Base-by-base conservation (phyloP, 192 early-diverging fungal species). In the Podila clonocystis region DNA sequence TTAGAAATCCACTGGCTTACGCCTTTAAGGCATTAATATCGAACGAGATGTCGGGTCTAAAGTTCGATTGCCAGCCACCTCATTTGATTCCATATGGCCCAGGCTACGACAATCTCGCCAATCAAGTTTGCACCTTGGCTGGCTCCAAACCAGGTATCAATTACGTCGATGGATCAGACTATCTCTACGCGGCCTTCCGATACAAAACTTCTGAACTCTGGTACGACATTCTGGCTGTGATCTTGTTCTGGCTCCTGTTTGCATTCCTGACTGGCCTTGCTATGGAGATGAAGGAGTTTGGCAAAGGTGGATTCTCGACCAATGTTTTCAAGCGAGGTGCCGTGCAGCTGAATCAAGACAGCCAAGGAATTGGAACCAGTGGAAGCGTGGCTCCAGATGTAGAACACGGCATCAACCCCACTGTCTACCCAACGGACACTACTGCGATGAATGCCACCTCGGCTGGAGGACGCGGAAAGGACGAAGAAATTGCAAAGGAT, bases 281-380 rank as follows among this genome's bases (percentile, higher is more conserved):
- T 12, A 90, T 91, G 87, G 91, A 94, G 73, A 80, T 82, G 52
- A 72, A 90, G 60, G 89, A 91, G 65, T 85, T 86, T 60, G 85
- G 84, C 2, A 85, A 88, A 28, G 76, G 68, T 30, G 86, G 85
- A 22, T 82, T 82, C 31, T 70, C 82, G 17, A 90, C 82, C 48
- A 87, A 86, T 55, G 83, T 85, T 20, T 90, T 84, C 58, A 83
- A 84, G 45, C 60, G 50, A 20, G 70, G 70, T 26, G 9, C 20
- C 28, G 63, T 79, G 24, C 71, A 82, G 55, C 78, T 75, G 31
- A 36, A 63, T 9, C 58, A 65, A 22, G 59, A 64, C 55, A 31
- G 49, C 9, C n/a, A 28, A 20, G 62, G 57, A 22, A 3, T 20
- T 2, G 26, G 8, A 50, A 66, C 45, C 5, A 17, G n/a, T 45